phyloP scores from a whole-genome alignment of 345 rosid genomes.

The Populus pruinosa region DNA sequence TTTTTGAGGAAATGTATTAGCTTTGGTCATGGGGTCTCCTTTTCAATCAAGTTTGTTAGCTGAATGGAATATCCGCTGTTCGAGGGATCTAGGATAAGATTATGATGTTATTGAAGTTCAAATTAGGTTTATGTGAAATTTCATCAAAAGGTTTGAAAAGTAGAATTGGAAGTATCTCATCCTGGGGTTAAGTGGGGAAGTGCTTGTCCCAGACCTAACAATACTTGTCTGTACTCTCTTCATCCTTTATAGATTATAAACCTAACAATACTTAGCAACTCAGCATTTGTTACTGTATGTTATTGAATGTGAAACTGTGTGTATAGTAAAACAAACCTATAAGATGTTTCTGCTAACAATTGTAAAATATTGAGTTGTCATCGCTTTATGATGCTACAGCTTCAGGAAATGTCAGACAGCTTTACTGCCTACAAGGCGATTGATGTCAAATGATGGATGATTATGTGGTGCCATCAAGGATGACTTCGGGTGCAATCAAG shows the following conservation, averaged over 20 bases:
- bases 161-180: background rate
- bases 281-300: background rate
- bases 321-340: background rate
- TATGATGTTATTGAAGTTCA: no score
- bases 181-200: background rate
- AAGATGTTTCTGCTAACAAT: background rate
- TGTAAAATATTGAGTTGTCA: background rate
- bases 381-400: slow-evolving; percentile 44
- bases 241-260: background rate
- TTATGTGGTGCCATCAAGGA: background rate
- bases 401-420: slow-evolving; percentile 94
- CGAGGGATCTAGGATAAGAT: background rate
- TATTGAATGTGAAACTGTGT: background rate
- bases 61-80: background rate
- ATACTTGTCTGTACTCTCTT: background rate
- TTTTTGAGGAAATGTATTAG: background rate
- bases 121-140: no score
- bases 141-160: background rate
- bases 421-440: slow-evolving; percentile 95
- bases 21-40: background rate
- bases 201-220: background rate
- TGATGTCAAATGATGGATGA: slow-evolving; percentile 26
- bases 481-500: slow-evolving; percentile 10
- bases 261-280: background rate
- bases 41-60: no score